Conservation (phyloP, 208 protist genomes). For the Novymonas esmeraldas region DNA sequence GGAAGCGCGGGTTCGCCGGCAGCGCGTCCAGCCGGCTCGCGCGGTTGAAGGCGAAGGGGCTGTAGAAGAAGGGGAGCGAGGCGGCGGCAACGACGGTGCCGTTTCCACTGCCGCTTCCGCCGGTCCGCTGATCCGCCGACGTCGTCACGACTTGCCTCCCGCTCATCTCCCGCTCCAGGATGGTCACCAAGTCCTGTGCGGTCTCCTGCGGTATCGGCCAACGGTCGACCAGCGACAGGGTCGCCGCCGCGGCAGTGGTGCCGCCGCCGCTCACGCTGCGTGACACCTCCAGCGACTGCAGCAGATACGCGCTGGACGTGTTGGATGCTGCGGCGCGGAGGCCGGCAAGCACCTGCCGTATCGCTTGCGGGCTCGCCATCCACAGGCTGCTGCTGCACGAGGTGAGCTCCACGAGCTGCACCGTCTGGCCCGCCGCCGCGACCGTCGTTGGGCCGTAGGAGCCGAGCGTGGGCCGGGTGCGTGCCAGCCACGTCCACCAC, state of each 20-base stretch:
- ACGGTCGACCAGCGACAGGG: slow-evolving; percentile 29
- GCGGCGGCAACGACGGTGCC: slow-evolving; percentile 5
- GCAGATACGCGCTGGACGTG: slow-evolving; percentile 32
- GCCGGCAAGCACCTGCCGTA: slow-evolving; percentile 27
- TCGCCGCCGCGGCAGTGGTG: slow-evolving; percentile 22
- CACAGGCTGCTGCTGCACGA: slow-evolving; percentile 62
- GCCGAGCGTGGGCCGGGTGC: slow-evolving; percentile 60
- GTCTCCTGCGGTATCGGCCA: slow-evolving; percentile 45
- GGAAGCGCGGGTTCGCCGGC: slow-evolving; percentile 11
- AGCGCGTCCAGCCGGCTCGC: slow-evolving; percentile 22
- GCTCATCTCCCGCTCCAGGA: slow-evolving; percentile 28
- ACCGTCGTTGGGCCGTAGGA: slow-evolving; percentile 32
- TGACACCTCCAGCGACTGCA: slow-evolving; percentile 40
- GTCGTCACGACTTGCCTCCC: slow-evolving; percentile 8
- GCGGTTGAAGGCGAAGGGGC: slow-evolving; percentile 66
- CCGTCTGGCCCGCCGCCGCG: slow-evolving; percentile 19
- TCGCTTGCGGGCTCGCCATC: slow-evolving; percentile 56
- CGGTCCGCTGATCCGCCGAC: not conserved
- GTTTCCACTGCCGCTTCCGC: not conserved
- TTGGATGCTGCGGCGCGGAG: slow-evolving; percentile 23
- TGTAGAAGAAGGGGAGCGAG: slow-evolving; percentile 45
- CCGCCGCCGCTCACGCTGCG: slow-evolving; percentile 16
- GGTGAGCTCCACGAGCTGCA: slow-evolving; percentile 61
- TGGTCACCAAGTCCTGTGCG: slow-evolving; percentile 33
- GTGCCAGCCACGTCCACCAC: slow-evolving; percentile 50